phyloP scores from a whole-genome alignment of 1,284 basidiomycete species.

The Fomes fomentarius region DNA sequence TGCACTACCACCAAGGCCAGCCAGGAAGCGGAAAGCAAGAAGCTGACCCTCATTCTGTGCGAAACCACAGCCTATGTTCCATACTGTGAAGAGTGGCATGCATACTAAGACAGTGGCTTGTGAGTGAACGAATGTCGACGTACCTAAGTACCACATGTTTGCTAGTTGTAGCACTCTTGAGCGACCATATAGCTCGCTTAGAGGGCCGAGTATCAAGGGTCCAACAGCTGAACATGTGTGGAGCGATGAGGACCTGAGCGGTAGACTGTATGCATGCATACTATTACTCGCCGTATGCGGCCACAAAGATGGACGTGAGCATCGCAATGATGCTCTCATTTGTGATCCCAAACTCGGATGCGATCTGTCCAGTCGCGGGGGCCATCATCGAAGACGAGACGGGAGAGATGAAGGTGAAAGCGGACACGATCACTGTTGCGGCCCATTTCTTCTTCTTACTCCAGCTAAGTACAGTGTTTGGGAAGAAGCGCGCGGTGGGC shows the following conservation, averaged over 20 bases:
- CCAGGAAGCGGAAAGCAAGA: constrained; percentile 63
- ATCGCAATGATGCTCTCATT: constrained; percentile 56
- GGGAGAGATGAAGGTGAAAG: constrained; percentile 68
- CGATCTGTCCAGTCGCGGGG: constrained; percentile 59
- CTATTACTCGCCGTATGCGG: constrained; percentile 56
- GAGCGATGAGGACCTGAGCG: background rate
- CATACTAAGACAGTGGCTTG: constrained; percentile 46
- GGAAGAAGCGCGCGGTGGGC: background rate
- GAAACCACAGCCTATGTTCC: constrained; percentile 68
- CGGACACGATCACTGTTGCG: constrained; percentile 62
- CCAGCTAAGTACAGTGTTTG: constrained; percentile 49
- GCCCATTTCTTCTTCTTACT: constrained; percentile 59
- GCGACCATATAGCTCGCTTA: constrained; percentile 55
- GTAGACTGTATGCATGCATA: background rate
- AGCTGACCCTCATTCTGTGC: constrained; percentile 57
- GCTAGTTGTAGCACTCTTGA: constrained; percentile 49
- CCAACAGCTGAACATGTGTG: constrained; percentile 44
- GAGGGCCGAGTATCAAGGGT: constrained; percentile 56
- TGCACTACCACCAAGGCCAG: constrained; percentile 67
- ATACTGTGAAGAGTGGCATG: constrained; percentile 41
- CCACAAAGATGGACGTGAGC: constrained; percentile 68
- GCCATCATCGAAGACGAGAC: constrained; percentile 77
- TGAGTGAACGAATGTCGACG: constrained; percentile 20
- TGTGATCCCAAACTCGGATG: constrained; percentile 58
- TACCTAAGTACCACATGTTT: constrained; percentile 64